Evolutionary conservation across 73 alveolate genomes (phyloP).

Genomic region (Paramecium pentaurelia): DNA sequence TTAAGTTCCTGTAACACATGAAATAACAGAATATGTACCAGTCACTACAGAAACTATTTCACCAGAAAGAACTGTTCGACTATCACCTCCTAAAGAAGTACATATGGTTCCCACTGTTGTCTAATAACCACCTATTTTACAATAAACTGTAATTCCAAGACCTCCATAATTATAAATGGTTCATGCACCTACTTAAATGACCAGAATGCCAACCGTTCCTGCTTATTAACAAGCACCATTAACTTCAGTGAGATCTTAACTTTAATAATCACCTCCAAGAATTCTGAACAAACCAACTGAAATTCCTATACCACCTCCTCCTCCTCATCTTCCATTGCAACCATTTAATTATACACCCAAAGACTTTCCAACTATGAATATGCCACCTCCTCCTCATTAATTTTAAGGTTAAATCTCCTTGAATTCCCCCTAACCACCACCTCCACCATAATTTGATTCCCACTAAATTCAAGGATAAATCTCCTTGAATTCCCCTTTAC

Average conservation of each 20-base stretch:
- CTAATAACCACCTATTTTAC: neutral
- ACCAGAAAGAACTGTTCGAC: neutral
- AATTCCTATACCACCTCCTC: constrained; percentile 33
- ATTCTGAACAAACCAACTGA: neutral
- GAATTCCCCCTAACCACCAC: neutral
- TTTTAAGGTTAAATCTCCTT: neutral
- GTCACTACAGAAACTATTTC: constrained; percentile 5
- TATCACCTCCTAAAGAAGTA: neutral
- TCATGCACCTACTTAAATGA: neutral
- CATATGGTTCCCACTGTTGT: neutral
- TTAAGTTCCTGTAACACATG: constrained; percentile 23
- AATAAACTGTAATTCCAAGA: neutral
- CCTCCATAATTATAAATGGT: neutral
- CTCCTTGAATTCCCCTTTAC: neutral
- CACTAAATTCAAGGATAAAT: neutral
- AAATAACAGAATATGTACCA: constrained; percentile 30
- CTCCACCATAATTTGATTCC: neutral
- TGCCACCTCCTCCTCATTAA: neutral
- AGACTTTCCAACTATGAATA: neutral
- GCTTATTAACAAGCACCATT: neutral
- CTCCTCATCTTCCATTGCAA: neutral
- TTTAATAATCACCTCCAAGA: neutral
- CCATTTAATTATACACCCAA: neutral
- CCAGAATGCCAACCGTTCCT: neutral
- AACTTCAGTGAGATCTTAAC: neutral